A percentile compares a stretch with the other conserved stretches of the same genome.
Evolutionary conservation across 2,329 filamentous ascomycete species (phyloP).

Genomic region (Xylogone sp.): DNA sequence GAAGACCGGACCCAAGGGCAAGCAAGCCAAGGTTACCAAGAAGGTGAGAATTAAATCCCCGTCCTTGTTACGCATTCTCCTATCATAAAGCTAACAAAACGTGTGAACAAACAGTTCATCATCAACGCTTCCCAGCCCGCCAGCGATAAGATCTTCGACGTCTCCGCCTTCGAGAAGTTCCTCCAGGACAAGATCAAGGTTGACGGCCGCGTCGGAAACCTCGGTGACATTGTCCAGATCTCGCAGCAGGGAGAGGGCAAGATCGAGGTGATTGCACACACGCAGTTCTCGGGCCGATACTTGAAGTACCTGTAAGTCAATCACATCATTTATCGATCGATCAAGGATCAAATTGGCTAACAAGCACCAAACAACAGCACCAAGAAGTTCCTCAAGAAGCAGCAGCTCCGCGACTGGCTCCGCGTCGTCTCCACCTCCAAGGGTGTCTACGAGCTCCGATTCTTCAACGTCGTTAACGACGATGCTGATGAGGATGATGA

Average conservation of each 20-base stretch:
- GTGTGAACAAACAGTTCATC: constrained; percentile 68
- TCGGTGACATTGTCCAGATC: constrained; percentile 50
- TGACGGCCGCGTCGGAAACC: constrained; percentile 95
- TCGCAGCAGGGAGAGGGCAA: constrained; percentile 77
- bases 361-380: too few species aligned
- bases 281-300: constrained; percentile 97
- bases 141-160: constrained; percentile 99
- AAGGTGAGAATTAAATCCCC: constrained; percentile 21
- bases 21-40: constrained; percentile 68
- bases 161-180: constrained; percentile 99
- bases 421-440: constrained; percentile 97
- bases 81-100: constrained; percentile 10
- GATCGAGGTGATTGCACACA: constrained; percentile 96
- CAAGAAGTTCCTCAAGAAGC: constrained; percentile 99
- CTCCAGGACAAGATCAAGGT: constrained; percentile 99
- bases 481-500: constrained; percentile 98
- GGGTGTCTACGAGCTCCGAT: constrained; percentile 99
- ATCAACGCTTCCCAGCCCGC: constrained; percentile 99
- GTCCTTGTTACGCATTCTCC: constrained; percentile 1
- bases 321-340: too few species aligned
- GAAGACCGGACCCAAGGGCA: constrained; percentile 59
- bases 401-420: constrained; percentile 99
- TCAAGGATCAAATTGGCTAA: too few species aligned
- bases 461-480: constrained; percentile 99
- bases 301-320: constrained; percentile 99